Base-by-base conservation (phyloP, 2,329 filamentous ascomycete genomes). In the Colletotrichum sp. region DNA sequence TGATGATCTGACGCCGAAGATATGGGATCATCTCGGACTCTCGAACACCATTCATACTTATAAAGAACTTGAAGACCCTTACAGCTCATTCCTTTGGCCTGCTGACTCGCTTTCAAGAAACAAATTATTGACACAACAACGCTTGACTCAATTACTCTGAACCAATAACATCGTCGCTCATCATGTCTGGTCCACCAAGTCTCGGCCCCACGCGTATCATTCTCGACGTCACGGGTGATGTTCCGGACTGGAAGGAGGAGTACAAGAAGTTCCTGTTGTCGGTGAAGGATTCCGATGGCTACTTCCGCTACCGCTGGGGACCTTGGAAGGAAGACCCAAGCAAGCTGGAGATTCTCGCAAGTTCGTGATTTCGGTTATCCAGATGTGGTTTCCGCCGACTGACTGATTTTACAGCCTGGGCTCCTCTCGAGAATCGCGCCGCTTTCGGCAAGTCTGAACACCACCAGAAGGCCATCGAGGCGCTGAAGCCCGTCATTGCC, bases 231-330 rank as follows among this genome's bases (percentile, higher is more conserved):
- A 58, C 28, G 8, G 73, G 73, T 15, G 70, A 73, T 21, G 73
- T 75, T 6, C 73, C 73, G 12, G 73, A 75, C 6, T 75, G 73
- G 73, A 75, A 75, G 10, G 73, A 75, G 34, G 70, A 73, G 9
- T 75, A 65, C 69, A 75, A 75, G 58, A 43, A 73, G 48, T 75
- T 75, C 8, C 12, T 75, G 10, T 30, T 75, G 8, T 15, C 64
- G 2, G 73, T 75, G 2, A 75, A 75, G 12, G 73, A 69, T 5
- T 75, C 73, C 0, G 70, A 75, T 3, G 73, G 64, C 4, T 75
- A 75, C n/a, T 75, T 75, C 48, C 73, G 73, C n/a, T 75, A 75
- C 12, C 70, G 73, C 24, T 75, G 73, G 73, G 73, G 73, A 3
- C 73, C 70, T 3, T 75, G 73, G 70, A 68, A 75, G 32, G 73